Percentiles rank a stretch among this genome's conserved stretches.
Conservation (phyloP, 768 basidiomycete species). For the Pleurotus cornucopiae region DNA sequence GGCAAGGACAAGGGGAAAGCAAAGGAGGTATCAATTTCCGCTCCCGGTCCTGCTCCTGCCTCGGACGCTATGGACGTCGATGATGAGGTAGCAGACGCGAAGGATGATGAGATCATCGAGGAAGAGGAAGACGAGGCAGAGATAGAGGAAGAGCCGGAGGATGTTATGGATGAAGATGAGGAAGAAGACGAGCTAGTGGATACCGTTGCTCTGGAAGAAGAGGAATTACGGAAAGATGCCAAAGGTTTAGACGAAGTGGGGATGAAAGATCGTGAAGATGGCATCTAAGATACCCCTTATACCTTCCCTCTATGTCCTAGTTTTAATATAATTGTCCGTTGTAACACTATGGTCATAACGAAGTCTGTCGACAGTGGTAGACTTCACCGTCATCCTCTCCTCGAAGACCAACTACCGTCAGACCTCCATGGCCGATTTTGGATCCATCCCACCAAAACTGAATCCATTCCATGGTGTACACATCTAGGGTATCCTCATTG, state of each 20-base stretch:
- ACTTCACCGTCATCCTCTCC: too few relatives aligned
- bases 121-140: conserved; percentile 28
- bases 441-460: too few relatives aligned
- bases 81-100: conserved; percentile 19
- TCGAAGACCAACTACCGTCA: too few relatives aligned
- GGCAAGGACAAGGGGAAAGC: conserved; percentile 37
- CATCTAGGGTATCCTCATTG: too few relatives aligned
- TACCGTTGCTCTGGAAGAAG: conserved; percentile 37
- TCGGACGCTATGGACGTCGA: conserved; percentile 29
- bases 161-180: conserved; percentile 37
- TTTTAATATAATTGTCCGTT: too few relatives aligned
- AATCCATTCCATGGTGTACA: too few relatives aligned
- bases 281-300: neutral
- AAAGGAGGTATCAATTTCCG: conserved; percentile 1
- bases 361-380: too few relatives aligned
- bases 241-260: conserved; percentile 28
- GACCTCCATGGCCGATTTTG: too few relatives aligned
- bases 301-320: too few relatives aligned
- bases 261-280: neutral
- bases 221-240: conserved; percentile 35
- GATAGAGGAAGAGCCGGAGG: conserved; percentile 29
- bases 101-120: conserved; percentile 20
- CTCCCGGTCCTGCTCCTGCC: conserved; percentile 17
- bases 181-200: conserved; percentile 37
- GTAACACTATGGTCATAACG: too few relatives aligned